These are phyloP conservation scores for Inga laurina DNA, from an alignment of 306 rosid genomes.

Conservation along the genomic window DNA sequence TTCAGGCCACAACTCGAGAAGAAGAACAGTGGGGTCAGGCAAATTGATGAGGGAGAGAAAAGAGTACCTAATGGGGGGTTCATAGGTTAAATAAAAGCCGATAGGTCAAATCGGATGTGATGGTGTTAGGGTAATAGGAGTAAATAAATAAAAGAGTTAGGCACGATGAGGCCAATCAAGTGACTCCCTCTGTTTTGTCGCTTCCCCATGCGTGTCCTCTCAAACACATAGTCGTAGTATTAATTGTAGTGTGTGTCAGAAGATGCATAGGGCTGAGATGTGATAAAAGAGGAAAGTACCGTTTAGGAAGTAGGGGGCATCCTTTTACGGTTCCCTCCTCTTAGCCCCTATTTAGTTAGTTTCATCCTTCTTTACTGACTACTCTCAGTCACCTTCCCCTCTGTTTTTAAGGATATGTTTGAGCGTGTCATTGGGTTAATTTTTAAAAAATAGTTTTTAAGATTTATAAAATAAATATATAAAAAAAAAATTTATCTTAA, in stretches of 20 bases:
- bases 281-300: neutral
- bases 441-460: too few relatives aligned
- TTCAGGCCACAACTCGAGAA: neutral
- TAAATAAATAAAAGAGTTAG: neutral
- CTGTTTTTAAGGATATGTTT: too few relatives aligned
- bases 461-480: too few relatives aligned
- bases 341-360: too few relatives aligned
- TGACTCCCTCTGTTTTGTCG: neutral
- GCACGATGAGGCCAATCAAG: neutral
- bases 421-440: too few relatives aligned
- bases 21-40: neutral
- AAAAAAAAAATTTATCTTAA: too few relatives aligned
- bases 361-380: too few relatives aligned
- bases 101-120: neutral
- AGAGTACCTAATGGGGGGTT: neutral
- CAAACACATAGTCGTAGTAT: too few relatives aligned
- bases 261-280: neutral
- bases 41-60: neutral
- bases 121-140: neutral
- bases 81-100: neutral
- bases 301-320: neutral
- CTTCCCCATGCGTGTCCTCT: neutral
- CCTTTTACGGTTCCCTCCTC: neutral
- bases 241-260: neutral
- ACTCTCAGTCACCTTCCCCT: neutral